phyloP scores from a whole-genome alignment of 2,329 filamentous ascomycete genomes.

The Teratosphaeriaceae sp. region DNA sequence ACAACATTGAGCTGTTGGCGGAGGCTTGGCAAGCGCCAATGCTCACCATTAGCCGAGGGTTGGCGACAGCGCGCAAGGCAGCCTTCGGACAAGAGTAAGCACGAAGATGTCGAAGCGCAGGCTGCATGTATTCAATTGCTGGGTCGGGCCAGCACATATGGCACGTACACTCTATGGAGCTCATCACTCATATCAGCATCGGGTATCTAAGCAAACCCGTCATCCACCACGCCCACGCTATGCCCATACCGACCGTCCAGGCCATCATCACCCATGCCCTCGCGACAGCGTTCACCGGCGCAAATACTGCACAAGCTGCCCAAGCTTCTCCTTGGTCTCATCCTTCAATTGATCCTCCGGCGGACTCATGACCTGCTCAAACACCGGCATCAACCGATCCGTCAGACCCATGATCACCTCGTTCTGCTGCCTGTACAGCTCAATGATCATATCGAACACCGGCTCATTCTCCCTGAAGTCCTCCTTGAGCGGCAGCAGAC shows the following conservation, averaged over 20 bases:
- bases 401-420: slow-evolving; percentile 64
- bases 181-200: too few relatives aligned
- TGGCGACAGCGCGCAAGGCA: too few relatives aligned
- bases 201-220: background rate
- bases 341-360: slow-evolving; percentile 70
- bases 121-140: too few relatives aligned
- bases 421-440: slow-evolving; percentile 70
- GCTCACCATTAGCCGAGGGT: too few relatives aligned
- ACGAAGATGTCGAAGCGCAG: too few relatives aligned
- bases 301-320: slow-evolving; percentile 52
- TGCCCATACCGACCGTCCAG: background rate
- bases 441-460: slow-evolving; percentile 82
- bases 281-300: background rate
- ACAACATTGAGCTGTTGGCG: too few relatives aligned
- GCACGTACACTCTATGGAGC: too few relatives aligned
- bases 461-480: slow-evolving; percentile 97
- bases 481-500: slow-evolving; percentile 77
- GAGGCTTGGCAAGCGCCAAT: too few relatives aligned
- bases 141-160: too few relatives aligned
- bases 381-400: slow-evolving; percentile 60
- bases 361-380: slow-evolving; percentile 64
- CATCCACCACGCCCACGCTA: background rate
- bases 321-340: slow-evolving; percentile 60
- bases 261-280: background rate
- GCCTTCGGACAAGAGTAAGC: too few relatives aligned